Evolutionary conservation across 192 early-diverging fungal species (phyloP).

Genomic region (Coemansia sp.): DNA sequence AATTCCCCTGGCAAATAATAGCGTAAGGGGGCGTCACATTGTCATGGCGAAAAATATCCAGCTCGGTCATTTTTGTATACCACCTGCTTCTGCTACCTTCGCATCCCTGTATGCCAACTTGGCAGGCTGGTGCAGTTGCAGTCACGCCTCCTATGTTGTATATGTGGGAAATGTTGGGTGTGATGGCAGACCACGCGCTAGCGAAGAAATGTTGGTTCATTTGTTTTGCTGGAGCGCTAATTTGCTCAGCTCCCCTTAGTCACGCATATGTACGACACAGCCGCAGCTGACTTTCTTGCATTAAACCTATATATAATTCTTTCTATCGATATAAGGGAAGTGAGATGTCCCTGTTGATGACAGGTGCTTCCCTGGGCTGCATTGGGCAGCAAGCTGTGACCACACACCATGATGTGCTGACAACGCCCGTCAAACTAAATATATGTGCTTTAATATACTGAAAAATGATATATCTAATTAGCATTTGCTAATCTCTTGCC

Average conservation of each 20-base stretch:
- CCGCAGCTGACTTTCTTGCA: slow-evolving; percentile 3
- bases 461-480: neutral
- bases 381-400: neutral
- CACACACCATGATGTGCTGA: neutral
- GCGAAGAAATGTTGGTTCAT: neutral
- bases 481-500: neutral
- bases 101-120: neutral
- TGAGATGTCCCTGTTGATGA: neutral
- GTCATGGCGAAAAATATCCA: neutral
- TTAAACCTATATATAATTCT: neutral
- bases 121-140: neutral
- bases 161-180: slow-evolving; percentile 3
- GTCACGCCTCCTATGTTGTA: neutral
- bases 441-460: neutral
- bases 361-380: neutral
- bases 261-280: neutral
- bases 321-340: neutral
- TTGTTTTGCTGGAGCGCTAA: neutral
- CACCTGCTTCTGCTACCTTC: neutral
- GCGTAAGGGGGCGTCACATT: neutral
- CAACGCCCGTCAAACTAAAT: slow-evolving; percentile 2
- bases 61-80: neutral
- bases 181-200: slow-evolving; percentile 4
- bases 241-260: neutral
- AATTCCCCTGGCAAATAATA: neutral